Evolutionary conservation across 495 filamentous ascomycete genomes (phyloP), one percentile per base, ranked within the genome.

Genomic region (Hypoxylon subgilvum): DNA sequence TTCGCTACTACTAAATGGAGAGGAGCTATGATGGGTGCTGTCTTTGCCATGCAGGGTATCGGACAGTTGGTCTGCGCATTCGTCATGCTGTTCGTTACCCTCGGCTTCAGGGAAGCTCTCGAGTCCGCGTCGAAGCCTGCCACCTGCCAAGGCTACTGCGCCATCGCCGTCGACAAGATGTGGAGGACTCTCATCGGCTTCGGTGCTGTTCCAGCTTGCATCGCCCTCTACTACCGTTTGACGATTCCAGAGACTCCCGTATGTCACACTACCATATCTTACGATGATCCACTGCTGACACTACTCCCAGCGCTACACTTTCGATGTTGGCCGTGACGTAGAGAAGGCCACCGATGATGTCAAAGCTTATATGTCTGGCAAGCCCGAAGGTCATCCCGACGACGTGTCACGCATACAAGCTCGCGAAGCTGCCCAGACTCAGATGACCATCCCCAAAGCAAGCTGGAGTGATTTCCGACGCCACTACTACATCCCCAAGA

Each of bases 41-140:
- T 94, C 36, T 92, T 94, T 66, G 84, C 88, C 57, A 92, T 91
- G 84, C 90, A 92, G 68, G 88, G 88, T 55, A 77, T 92, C 52
- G 89, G 90, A 52, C 87, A 91, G 71, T 81, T 92, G 52, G 75
- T 73, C 16, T 88, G 86, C 42, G 87, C 87, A 3, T 78, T 92
- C 28, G 77, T 92, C 52, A 83, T 86, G 52, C 72, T 92, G 28
- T 86, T 91, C 65, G 79, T 90, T 38, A 87, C 84, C 3, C 74
- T 81, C 13, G 88, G 87, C 35, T 94, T 92, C 79, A 88, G 83
- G 63, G 74, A 82, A n/a, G 86, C 85, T 0, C 81, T 92, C 1
- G 55, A 74, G 36, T 68, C 72, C 6, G 81, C 85, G 10, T 67
- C 74, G 12, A 69, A 57, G 6, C 73, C 77, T 17, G 69, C 64